A percentile compares a stretch with the other conserved stretches of the same genome.
Conservation (phyloP, 306 rosid genomes). For the Prunus padus region DNA sequence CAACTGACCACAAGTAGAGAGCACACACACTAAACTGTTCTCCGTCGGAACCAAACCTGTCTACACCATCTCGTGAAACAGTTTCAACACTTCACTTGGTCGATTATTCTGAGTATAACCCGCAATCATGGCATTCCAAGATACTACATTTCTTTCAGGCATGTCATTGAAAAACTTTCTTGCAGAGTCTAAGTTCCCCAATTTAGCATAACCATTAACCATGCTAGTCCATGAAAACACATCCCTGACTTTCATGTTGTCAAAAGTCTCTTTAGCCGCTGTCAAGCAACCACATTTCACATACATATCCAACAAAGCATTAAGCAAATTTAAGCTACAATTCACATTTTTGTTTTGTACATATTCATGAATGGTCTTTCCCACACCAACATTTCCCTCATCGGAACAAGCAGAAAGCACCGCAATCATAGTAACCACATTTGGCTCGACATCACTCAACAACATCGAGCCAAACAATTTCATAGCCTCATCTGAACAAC, state of each 20-base stretch:
- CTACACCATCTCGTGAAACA: constrained; percentile 57
- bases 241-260: constrained; percentile 54
- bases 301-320: constrained; percentile 68
- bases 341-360: constrained; percentile 26
- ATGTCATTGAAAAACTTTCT: constrained; percentile 52
- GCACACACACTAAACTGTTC: constrained; percentile 67
- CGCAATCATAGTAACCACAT: constrained; percentile 67
- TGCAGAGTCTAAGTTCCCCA: constrained; percentile 65
- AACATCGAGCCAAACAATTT: constrained; percentile 52
- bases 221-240: constrained; percentile 77
- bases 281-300: constrained; percentile 54
- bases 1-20: constrained; percentile 73
- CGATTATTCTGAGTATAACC: constrained; percentile 70
- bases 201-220: constrained; percentile 77
- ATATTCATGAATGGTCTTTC: constrained; percentile 40
- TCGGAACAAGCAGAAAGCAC: constrained; percentile 54
- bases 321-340: constrained; percentile 47
- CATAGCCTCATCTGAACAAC: constrained; percentile 49
- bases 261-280: constrained; percentile 52
- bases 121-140: constrained; percentile 76
- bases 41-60: constrained; percentile 44
- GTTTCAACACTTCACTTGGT: constrained; percentile 57
- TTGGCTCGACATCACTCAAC: constrained; percentile 53
- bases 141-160: constrained; percentile 62
- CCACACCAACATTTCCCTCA: constrained; percentile 45